Percentiles rank a stretch among this genome's conserved stretches.
Conservation (phyloP, 371 early-diverging fungal genomes). For the Mucor racemosus region DNA sequence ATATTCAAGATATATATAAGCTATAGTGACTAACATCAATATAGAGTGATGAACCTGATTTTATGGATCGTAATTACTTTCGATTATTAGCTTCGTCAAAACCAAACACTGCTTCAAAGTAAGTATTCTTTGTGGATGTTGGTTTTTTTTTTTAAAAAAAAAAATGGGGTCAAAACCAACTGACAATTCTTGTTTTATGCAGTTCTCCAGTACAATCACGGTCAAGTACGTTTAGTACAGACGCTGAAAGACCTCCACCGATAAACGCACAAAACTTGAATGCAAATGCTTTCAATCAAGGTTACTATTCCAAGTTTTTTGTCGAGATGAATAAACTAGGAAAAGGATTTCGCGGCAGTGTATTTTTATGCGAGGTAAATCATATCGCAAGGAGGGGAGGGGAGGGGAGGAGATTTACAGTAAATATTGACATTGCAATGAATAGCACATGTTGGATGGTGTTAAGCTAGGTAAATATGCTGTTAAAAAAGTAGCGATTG, state of each 20-base stretch:
- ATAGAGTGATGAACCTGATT: slow-evolving; percentile 41
- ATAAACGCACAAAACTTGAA: slow-evolving; percentile 29
- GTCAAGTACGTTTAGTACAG: slow-evolving; percentile 20
- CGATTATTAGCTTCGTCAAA: slow-evolving; percentile 54
- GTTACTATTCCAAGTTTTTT: slow-evolving; percentile 96
- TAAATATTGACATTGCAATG: too few relatives aligned
- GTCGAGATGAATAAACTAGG: slow-evolving; percentile 86
- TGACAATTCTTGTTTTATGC: not conserved
- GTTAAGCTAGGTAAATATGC: slow-evolving; percentile 87
- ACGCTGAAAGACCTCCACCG: not conserved
- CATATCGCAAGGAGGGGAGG: too few relatives aligned
- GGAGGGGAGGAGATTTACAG: too few relatives aligned
- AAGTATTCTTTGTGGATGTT: slow-evolving; percentile 8
- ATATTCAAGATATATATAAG: too few relatives aligned
- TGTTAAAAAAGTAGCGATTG: slow-evolving; percentile 93
- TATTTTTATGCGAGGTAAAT: slow-evolving; percentile 81
- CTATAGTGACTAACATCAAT: not conserved
- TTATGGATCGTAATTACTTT: slow-evolving; percentile 73
- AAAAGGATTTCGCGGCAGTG: slow-evolving; percentile 89
- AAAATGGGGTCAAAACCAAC: not conserved
- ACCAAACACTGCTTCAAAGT: slow-evolving; percentile 38
- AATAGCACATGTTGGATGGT: slow-evolving; percentile 79
- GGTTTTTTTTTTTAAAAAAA: not conserved
- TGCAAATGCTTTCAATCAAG: slow-evolving; percentile 78
- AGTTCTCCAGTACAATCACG: slow-evolving; percentile 26